Percentiles rank a stretch among this genome's conserved stretches.
phyloP scores from a whole-genome alignment of 1,139 yeast genomes.

The Scheffersomyces cryptocercus region DNA sequence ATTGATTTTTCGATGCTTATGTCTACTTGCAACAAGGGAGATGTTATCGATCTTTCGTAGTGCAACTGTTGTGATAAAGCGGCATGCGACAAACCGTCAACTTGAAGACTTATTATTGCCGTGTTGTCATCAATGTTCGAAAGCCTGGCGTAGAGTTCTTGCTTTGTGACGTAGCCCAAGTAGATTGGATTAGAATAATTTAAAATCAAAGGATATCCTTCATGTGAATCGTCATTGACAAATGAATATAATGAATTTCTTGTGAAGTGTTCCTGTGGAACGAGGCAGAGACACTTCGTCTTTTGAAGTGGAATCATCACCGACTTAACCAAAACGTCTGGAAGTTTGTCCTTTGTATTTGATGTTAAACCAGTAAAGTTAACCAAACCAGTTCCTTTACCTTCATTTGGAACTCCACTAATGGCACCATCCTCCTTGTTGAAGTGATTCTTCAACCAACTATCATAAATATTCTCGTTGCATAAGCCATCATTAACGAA shows the following conservation, averaged over 20 bases:
- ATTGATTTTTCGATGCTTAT: slow-evolving; percentile 81
- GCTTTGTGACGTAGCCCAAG: slow-evolving; percentile 41
- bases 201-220: slow-evolving; percentile 44
- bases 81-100: slow-evolving; percentile 17
- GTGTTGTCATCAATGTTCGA: slow-evolving; percentile 10
- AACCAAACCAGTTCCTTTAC: slow-evolving; percentile 45
- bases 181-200: slow-evolving; percentile 26
- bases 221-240: slow-evolving; percentile 36
- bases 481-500: slow-evolving; percentile 50
- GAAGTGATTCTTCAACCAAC: slow-evolving; percentile 37
- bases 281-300: slow-evolving; percentile 30
- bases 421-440: slow-evolving; percentile 13
- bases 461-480: slow-evolving; percentile 51
- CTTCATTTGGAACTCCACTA: slow-evolving; percentile 24
- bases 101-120: slow-evolving; percentile 25
- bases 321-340: slow-evolving; percentile 30
- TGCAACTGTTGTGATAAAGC: slow-evolving; percentile 27
- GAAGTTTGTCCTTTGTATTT: slow-evolving; percentile 30
- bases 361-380: slow-evolving; percentile 35
- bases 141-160: slow-evolving; percentile 20
- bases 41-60: slow-evolving; percentile 20
- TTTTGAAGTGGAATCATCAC: slow-evolving; percentile 35
- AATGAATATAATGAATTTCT: slow-evolving; percentile 18
- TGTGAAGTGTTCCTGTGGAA: slow-evolving; percentile 31
- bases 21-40: slow-evolving; percentile 38